Base-by-base conservation (phyloP, 2,329 filamentous ascomycete genomes). In the Stagonosporopsis rhizophila region DNA sequence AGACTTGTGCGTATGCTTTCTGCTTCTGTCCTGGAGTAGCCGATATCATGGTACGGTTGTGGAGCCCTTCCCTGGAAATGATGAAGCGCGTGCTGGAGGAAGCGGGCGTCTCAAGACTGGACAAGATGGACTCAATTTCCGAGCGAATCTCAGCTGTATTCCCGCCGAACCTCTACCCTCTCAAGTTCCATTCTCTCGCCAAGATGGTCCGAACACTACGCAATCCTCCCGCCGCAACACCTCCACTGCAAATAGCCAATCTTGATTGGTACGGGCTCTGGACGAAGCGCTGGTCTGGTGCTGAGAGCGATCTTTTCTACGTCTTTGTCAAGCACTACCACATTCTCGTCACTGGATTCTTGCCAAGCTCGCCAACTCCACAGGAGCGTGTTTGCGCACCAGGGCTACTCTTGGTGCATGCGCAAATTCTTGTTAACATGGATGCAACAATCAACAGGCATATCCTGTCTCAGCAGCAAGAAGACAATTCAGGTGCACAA, bases 291-390 rank as follows among this genome's bases (percentile, higher is more conserved):
- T 97, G 93, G 93, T 89, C 87, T 59, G 93, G 93, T 14, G 86
- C 87, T 2, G 92, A 96, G 66, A 96, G 90, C 4, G 93, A 96
- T 69, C 80, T 97, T 30, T 91, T 96, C 72, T 96, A 94, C 77
- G 89, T 96, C 40, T 97, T 97, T 69, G 86, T 88, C 78, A 96
- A 96, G 76, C 89, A 95, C 72, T 96, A 90, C 67, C 90, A 94
- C 73, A 83, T 94, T 19, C 81, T 97, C 3, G 83, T 88, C 4
- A 86, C 90, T 37, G 90, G 95, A 57, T 83, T 79, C 62, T 69
- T 80, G 8, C 79, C 72, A 1, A 55, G 64, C 7, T 80, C 82
- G 28, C 77, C 83, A 7, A 80, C 82, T 44, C 79, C 81, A 51
- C 75, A 77, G n/a, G 83, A 87, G 60, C 82, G 83, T 55, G 78